Conservation (phyloP, 805 yeast species). For the Priceomyces melissophilus region DNA sequence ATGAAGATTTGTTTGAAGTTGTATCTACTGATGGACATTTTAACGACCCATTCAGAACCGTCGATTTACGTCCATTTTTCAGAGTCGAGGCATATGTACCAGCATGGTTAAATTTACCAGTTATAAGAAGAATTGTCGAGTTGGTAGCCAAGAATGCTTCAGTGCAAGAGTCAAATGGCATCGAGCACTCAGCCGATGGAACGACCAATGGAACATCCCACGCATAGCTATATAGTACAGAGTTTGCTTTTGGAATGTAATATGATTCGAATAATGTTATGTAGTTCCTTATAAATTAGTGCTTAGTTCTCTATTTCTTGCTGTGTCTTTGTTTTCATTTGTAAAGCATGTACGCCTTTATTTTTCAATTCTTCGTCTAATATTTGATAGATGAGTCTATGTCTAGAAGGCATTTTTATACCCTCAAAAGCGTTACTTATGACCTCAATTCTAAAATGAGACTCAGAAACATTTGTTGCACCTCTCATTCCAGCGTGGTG, state of each 20-base stretch:
- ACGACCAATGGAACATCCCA: conserved; percentile 4
- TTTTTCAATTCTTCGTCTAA: conserved; percentile 68
- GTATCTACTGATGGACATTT: conserved; percentile 71
- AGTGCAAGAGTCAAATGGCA: conserved; percentile 48
- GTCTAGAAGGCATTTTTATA: conserved; percentile 67
- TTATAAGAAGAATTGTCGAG: conserved; percentile 83
- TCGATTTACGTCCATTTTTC: conserved; percentile 72
- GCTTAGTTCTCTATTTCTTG: conserved; percentile 12
- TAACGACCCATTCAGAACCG: conserved; percentile 77
- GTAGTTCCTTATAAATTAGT: neutral
- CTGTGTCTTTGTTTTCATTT: conserved; percentile 72
- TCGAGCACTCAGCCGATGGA: conserved; percentile 8
- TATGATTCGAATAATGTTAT: neutral
- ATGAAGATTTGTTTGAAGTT: conserved; percentile 65
- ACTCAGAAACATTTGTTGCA: conserved; percentile 67
- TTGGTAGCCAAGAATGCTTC: conserved; percentile 80
- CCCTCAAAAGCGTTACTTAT: conserved; percentile 70
- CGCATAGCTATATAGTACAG: conserved; percentile 5
- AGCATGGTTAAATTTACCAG: conserved; percentile 87
- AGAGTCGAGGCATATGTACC: conserved; percentile 90
- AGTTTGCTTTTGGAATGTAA: conserved; percentile 5
- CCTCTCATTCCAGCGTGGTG: conserved; percentile 82
- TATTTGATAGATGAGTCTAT: conserved; percentile 65
- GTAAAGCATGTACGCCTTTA: conserved; percentile 84
- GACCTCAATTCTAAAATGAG: conserved; percentile 76